These are phyloP conservation scores for Daldinia decipiens DNA, from an alignment of 495 filamentous ascomycete species.

Conservation along the genomic window DNA sequence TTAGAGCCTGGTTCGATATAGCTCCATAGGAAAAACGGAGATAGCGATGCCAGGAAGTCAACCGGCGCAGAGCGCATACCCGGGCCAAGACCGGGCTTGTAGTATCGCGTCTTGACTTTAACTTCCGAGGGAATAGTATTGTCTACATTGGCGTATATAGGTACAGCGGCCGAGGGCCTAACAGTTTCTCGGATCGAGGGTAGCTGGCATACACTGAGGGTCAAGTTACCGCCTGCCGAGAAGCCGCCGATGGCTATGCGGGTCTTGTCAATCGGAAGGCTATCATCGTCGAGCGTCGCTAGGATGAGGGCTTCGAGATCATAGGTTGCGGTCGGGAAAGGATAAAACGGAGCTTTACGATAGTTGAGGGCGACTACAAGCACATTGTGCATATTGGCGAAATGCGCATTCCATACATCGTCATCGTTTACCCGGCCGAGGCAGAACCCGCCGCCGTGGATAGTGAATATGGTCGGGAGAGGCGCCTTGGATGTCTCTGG, in stretches of 20 bases:
- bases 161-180: conserved; percentile 45
- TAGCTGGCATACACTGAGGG: conserved; percentile 47
- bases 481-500: conserved; percentile 27
- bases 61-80: conserved; percentile 41
- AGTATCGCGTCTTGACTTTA: conserved; percentile 45
- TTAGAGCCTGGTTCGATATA: conserved; percentile 44
- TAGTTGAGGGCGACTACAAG: conserved; percentile 54
- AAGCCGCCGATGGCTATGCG: conserved; percentile 52
- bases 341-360: conserved; percentile 48
- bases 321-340: conserved; percentile 48
- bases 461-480: conserved; percentile 51
- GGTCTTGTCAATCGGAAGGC: conserved; percentile 49
- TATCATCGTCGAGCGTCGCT: conserved; percentile 41
- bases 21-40: conserved; percentile 47
- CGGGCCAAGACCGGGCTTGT: conserved; percentile 45
- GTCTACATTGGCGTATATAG: conserved; percentile 51
- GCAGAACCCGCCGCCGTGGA: conserved; percentile 57
- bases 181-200: conserved; percentile 40
- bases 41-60: conserved; percentile 43
- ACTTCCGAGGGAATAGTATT: conserved; percentile 18
- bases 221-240: conserved; percentile 53
- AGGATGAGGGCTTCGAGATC: conserved; percentile 49
- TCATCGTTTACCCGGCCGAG: conserved; percentile 48
- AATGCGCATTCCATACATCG: conserved; percentile 53
- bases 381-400: conserved; percentile 45